Conservation (phyloP, 225 moss, liverwort and hornwort species). For the Anthoceros angustus region DNA sequence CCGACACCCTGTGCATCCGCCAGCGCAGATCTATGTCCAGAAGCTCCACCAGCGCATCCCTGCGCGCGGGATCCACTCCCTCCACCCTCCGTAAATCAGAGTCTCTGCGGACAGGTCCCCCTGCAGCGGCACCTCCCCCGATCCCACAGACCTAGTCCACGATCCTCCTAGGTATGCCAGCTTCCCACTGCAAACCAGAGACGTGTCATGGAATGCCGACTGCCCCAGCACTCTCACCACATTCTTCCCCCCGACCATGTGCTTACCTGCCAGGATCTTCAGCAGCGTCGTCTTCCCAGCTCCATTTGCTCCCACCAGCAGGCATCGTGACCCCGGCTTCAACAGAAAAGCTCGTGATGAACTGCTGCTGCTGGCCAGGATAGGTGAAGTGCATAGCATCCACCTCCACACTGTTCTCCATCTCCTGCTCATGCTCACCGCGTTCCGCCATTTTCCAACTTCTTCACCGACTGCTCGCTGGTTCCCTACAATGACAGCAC, state of each 20-base stretch:
- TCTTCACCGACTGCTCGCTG: background rate
- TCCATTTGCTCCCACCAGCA: constrained; percentile 93
- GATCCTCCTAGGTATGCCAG: constrained; percentile 79
- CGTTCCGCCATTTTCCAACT: background rate
- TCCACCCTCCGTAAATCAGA: constrained; percentile 80
- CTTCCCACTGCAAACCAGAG: constrained; percentile 56
- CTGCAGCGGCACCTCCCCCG: constrained; percentile 75
- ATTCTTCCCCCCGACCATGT: constrained; percentile 69
- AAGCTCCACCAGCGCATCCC: constrained; percentile 31
- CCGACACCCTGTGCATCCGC: constrained; percentile 99
- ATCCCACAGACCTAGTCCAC: constrained; percentile 36
- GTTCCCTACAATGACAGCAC: no score
- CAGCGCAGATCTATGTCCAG: constrained; percentile 86
- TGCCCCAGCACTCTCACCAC: constrained; percentile 88
- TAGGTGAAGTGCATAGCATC: constrained; percentile 45
- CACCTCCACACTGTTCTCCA: background rate
- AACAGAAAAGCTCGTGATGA: constrained; percentile 58
- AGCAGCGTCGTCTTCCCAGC: constrained; percentile 87
- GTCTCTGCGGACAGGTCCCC: constrained; percentile 87
- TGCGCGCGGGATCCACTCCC: constrained; percentile 31
- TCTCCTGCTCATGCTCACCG: background rate
- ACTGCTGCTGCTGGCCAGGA: constrained; percentile 77
- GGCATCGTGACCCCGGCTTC: constrained; percentile 75
- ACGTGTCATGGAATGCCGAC: constrained; percentile 92
- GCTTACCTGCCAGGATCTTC: constrained; percentile 84